Base-by-base conservation (phyloP, 2,329 filamentous ascomycete species). In the Bretziella fagacearum region DNA sequence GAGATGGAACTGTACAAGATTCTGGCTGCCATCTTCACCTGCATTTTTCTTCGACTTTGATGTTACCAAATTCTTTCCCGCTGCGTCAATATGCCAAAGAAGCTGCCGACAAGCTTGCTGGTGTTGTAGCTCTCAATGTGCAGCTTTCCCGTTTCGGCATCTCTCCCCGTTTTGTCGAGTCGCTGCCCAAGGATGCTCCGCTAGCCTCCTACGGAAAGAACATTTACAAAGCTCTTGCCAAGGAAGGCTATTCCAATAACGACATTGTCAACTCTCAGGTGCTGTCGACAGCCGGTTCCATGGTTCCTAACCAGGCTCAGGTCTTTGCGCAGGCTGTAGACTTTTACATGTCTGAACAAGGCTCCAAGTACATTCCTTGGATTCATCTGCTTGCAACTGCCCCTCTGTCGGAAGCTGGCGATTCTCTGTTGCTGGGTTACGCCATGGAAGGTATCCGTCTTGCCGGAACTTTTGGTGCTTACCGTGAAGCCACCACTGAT, bases 261-360 rank as follows among this genome's bases (percentile, higher is more conserved):
- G 78, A 86, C 44, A 75, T 86, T 51, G 75, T 80, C 0, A 84
- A 77, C 73, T 71, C 70, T 20, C 77, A 84, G 56, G 70, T 86
- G 32, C 56, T 86, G 42, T 81, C 82, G 0, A 77, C 77, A 0
- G 74, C 77, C 1, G 70, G 70, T 3, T 73, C 77, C 1, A 71
- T 81, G 59, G 76, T 83, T 6, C 77, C 82, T 1, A 82, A 76
- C 55, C 79, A 86, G 58, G 77, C 73, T 1, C 74, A 82, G 56
- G 66, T 81, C 68, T 84, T 86, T 57, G 74, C 79, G 1, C 79
- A 83, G 62, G 69, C 80, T 2, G 65, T 85, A 15, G 81, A 86
- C 57, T 85, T 74, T 62, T 86, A 81, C 57, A 68, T 86, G 4
- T 71, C 73, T 0, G 63, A 69, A 2, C 62, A 71, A 26, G 72